phyloP scores from a whole-genome alignment of 2,329 filamentous ascomycete genomes.

The Sordariomycetes sp. region DNA sequence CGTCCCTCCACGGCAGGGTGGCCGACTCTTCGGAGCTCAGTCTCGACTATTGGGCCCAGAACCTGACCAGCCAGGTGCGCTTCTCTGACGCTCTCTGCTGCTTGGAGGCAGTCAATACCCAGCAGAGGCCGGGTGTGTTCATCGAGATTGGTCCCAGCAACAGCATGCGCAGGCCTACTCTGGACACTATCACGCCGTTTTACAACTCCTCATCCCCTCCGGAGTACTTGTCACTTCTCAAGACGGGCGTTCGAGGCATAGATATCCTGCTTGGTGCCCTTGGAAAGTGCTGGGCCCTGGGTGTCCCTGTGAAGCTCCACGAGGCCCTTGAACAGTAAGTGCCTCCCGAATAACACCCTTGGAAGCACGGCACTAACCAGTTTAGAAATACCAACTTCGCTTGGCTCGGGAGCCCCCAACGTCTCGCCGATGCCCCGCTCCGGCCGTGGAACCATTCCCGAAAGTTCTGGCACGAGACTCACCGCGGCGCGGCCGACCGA shows the following conservation, averaged over 20 bases:
- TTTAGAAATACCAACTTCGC: constrained; percentile 19
- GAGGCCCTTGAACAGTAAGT: constrained; percentile 14
- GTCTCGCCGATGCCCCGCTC: constrained; percentile 33
- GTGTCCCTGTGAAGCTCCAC: constrained; percentile 19
- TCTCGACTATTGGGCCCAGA: constrained; percentile 32
- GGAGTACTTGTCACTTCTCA: constrained; percentile 5
- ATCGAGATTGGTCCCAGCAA: constrained; percentile 30
- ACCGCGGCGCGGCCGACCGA: constrained; percentile 29
- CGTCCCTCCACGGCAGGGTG: constrained; percentile 1
- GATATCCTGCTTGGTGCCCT: constrained; percentile 18
- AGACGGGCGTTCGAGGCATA: constrained; percentile 8
- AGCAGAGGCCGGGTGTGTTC: constrained; percentile 21
- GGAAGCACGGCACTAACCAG: constrained; percentile 26
- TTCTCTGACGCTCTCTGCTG: constrained; percentile 27
- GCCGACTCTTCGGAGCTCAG: constrained; percentile 16
- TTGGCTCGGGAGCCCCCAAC: constrained; percentile 13
- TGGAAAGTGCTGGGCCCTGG: constrained; percentile 26
- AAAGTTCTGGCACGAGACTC: constrained; percentile 42
- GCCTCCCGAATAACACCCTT: constrained; percentile 15
- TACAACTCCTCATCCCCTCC: constrained; percentile 16
- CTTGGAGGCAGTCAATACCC: constrained; percentile 17
- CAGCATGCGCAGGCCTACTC: constrained; percentile 23
- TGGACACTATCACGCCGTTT: constrained; percentile 14
- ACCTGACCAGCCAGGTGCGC: constrained; percentile 32
- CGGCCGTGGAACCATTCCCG: constrained; percentile 45